Base-by-base conservation (phyloP, 2,329 filamentous ascomycete species). In the Phoma sp. region DNA sequence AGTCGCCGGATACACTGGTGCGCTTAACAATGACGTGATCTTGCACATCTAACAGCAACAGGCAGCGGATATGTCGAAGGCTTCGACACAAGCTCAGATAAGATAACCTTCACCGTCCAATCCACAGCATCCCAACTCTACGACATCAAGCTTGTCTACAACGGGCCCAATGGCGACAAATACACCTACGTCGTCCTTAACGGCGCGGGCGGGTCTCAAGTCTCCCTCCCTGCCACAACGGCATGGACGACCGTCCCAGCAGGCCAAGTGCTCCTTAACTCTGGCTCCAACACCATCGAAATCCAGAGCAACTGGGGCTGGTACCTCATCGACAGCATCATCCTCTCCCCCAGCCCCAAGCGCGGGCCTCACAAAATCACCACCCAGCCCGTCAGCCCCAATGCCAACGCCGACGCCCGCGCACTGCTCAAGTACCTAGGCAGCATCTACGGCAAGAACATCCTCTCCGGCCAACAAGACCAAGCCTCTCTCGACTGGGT, bases 241-340 rank as follows among this genome's bases (percentile, higher is more conserved):
- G 56, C 61, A 1, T 82, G 75, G 71, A 70, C 71, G 9, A 74
- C 72, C 26, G 74, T 76, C 11, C 52, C 75, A 0, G 80, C 72
- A 14, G 79, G 80, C 12, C 79, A 81, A 56, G 70, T 81, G 1
- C 68, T 82, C 1, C 66, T 81, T 29, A 73, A 76, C 40, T 69
- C 69, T 7, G 79, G 79, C 14, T 50, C 59, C 36, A 81, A 81
- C 66, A 80, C 75, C 0, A 76, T 81, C 43, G 70, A 79, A 32
- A 75, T 81, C 37, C 73, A 78, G 47, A 78, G 64, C 66, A 79
- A 81, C 66, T 81, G 79, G 79, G 80, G 80, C 51, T 81, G 77
- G 78, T 77, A 66, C 58, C 73, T 81, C 18, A 76, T 80, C 46
- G 80, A 82, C 60, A 74, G 73, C 47, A 77, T 81, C 60, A 74